A percentile compares a stretch with the other conserved stretches of the same genome.
These are phyloP conservation scores for Alternaria postmessia DNA, from an alignment of 2,329 filamentous ascomycete genomes.

Conservation along the genomic window DNA sequence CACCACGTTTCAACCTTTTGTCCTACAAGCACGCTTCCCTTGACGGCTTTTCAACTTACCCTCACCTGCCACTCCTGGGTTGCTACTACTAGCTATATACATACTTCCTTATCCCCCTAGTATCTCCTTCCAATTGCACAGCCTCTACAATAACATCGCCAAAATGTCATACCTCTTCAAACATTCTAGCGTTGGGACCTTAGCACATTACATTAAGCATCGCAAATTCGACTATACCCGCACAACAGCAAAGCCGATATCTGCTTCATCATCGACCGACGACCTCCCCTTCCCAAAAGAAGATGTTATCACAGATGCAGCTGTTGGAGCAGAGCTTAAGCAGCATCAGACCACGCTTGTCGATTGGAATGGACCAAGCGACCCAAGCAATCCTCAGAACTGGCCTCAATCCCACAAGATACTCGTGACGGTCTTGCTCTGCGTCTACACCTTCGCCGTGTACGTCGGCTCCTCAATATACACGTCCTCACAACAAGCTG, in stretches of 20 bases:
- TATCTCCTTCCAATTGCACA: neutral
- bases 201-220: conserved; percentile 28
- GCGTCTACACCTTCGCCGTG: conserved; percentile 67
- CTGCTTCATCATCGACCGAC: conserved; percentile 29
- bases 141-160: neutral
- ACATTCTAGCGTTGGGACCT: conserved; percentile 30
- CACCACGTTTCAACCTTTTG: neutral
- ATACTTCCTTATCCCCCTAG: neutral
- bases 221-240: conserved; percentile 34
- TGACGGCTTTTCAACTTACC: neutral
- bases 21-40: neutral
- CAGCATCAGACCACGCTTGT: conserved; percentile 42
- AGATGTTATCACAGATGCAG: conserved; percentile 12
- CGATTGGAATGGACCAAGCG: conserved; percentile 51
- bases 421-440: conserved; percentile 42
- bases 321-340: conserved; percentile 28
- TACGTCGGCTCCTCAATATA: conserved; percentile 63
- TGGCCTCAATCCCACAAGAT: conserved; percentile 44
- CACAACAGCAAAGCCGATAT: conserved; percentile 20
- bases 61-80: neutral
- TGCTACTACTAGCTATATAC: neutral
- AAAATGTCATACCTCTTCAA: conserved; percentile 34
- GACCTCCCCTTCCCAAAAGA: conserved; percentile 21
- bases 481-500: conserved; percentile 50
- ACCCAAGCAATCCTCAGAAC: conserved; percentile 49